Conservation (phyloP, 352 stramenopile genomes). For the Elongisporangium prolatum region DNA sequence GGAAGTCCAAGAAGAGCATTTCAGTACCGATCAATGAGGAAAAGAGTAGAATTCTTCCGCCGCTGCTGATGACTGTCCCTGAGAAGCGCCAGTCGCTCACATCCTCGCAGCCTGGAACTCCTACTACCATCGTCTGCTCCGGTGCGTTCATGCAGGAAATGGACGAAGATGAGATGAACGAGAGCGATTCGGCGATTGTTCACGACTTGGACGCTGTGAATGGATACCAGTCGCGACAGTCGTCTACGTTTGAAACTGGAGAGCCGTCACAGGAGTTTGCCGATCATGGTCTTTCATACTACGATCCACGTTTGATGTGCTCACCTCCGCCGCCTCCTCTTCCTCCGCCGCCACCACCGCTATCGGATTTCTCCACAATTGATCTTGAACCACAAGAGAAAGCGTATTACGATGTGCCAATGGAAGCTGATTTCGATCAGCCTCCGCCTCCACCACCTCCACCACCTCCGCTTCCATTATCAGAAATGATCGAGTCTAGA, state of each 20-base stretch:
- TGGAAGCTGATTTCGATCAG: neutral
- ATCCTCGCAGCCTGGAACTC: neutral
- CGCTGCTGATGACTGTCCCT: neutral
- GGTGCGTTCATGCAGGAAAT: slow-evolving; percentile 70
- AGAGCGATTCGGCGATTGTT: slow-evolving; percentile 15
- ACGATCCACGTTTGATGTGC: slow-evolving; percentile 30
- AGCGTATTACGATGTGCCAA: neutral
- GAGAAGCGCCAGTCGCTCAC: neutral
- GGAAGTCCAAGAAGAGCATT: slow-evolving; percentile 9
- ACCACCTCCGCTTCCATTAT: slow-evolving; percentile 7
- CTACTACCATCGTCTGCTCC: neutral
- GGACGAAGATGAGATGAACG: slow-evolving; percentile 35
- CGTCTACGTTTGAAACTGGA: neutral
- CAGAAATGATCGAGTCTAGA: slow-evolving; percentile 11
- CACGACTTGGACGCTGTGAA: slow-evolving; percentile 15
- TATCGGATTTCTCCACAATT: neutral
- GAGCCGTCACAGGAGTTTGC: slow-evolving; percentile 27
- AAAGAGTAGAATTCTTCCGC: neutral
- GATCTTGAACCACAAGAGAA: neutral
- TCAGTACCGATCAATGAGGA: neutral
- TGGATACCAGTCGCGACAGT: slow-evolving; percentile 5
- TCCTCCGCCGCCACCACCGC: slow-evolving; percentile 14
- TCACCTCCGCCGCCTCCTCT: slow-evolving; percentile 17
- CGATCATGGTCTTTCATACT: slow-evolving; percentile 55
- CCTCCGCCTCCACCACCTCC: slow-evolving; percentile 8